Evolutionary conservation across 2,329 filamentous ascomycete genomes (phyloP).

Genomic region (Aspergillus japonicus): DNA sequence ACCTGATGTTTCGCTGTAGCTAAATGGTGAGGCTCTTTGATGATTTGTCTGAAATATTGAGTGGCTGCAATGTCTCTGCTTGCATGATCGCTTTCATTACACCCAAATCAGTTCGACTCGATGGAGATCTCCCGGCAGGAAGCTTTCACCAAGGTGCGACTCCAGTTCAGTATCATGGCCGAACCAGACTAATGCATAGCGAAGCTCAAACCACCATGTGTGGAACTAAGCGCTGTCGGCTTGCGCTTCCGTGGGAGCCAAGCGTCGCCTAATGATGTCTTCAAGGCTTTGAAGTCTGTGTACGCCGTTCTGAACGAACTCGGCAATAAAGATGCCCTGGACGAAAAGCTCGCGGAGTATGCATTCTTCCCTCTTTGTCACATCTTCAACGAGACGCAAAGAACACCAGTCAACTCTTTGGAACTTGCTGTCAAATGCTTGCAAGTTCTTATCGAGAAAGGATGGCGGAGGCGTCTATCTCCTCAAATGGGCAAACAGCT

Average conservation of each 20-base stretch:
- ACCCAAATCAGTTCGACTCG: neutral
- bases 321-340: slow-evolving; percentile 51
- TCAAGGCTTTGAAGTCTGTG: slow-evolving; percentile 48
- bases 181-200: slow-evolving; percentile 20
- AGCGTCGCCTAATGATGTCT: slow-evolving; percentile 47
- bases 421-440: slow-evolving; percentile 77
- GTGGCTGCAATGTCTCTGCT: neutral
- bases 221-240: slow-evolving; percentile 57
- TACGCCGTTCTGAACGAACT: slow-evolving; percentile 41
- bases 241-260: slow-evolving; percentile 51
- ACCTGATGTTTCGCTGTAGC: neutral
- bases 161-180: neutral
- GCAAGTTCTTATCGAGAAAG: slow-evolving; percentile 68
- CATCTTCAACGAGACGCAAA: slow-evolving; percentile 73
- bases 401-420: slow-evolving; percentile 65
- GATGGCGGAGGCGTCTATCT: slow-evolving; percentile 73
- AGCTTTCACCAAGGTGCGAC: slow-evolving; percentile 41
- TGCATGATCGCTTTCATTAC: neutral
- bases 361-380: slow-evolving; percentile 90
- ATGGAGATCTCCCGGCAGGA: slow-evolving; percentile 43
- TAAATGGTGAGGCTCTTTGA: neutral
- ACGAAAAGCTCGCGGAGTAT: slow-evolving; percentile 87
- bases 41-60: neutral
- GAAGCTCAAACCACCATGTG: slow-evolving; percentile 59
- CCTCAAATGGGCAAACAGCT: slow-evolving; percentile 77